phyloP scores from a whole-genome alignment of 208 protist genomes.

The Naegleria lovaniensis region DNA sequence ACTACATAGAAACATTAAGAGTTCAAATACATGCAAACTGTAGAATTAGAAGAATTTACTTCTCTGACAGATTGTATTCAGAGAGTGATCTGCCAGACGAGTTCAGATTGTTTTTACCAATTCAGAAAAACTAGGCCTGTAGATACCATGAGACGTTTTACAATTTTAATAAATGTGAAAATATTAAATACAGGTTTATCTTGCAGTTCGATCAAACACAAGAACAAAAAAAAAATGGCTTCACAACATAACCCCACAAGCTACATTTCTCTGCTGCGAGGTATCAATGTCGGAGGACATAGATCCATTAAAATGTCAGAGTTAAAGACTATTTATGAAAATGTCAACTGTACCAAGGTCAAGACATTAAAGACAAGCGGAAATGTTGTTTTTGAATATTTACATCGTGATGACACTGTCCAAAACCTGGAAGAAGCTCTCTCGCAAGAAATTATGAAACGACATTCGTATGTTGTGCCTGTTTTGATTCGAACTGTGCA shows the following conservation, averaged over 20 bases:
- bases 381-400: not conserved
- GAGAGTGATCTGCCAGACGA: constrained; percentile 98
- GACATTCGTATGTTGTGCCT: no score
- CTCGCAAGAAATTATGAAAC: no score
- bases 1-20: constrained; percentile 97
- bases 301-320: not conserved
- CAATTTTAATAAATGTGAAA: no score
- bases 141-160: no score
- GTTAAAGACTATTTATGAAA: not conserved
- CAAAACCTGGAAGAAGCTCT: not conserved
- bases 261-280: not conserved
- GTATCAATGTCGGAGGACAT: not conserved
- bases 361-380: not conserved
- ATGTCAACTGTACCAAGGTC: not conserved
- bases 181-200: no score
- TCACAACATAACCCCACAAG: no score
- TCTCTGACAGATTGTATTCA: constrained; percentile 95
- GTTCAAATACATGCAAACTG: constrained; percentile 98
- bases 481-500: no score
- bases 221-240: no score
- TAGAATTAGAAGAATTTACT: constrained; percentile 97
- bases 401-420: not conserved
- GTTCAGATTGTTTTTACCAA: constrained; percentile 96
- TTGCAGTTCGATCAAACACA: no score
- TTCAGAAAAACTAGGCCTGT: constrained; percentile 46